phyloP scores from a whole-genome alignment of 805 yeast species.

The Wickerhamiella occidentalis region DNA sequence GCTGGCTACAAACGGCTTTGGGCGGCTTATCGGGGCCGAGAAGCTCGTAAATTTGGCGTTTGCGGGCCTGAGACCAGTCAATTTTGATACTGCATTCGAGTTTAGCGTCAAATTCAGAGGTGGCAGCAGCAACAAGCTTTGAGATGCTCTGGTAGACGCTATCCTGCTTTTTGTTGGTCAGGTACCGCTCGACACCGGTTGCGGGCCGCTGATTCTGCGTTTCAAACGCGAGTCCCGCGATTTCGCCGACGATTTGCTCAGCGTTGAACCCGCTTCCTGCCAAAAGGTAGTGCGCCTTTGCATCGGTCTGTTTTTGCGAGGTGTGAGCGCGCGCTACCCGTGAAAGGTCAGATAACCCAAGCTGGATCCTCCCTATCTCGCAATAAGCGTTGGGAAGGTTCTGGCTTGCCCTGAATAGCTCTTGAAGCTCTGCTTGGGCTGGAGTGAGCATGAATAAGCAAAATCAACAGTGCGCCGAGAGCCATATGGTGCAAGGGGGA shows the following conservation, averaged over 20 bases:
- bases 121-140: slow-evolving; percentile 57
- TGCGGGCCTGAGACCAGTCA: slow-evolving; percentile 68
- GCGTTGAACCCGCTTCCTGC: slow-evolving; percentile 84
- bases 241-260: slow-evolving; percentile 58
- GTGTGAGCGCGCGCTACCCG: slow-evolving; percentile 46
- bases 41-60: slow-evolving; percentile 58
- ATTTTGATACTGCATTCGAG: slow-evolving; percentile 59
- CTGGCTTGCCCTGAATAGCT: slow-evolving; percentile 62
- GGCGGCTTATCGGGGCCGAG: slow-evolving; percentile 41
- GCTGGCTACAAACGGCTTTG: slow-evolving; percentile 32
- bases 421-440: slow-evolving; percentile 38
- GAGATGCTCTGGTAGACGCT: slow-evolving; percentile 73
- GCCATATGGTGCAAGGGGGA: neutral
- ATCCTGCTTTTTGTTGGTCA: slow-evolving; percentile 66
- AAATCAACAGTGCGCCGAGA: neutral
- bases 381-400: slow-evolving; percentile 55
- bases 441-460: slow-evolving; percentile 1
- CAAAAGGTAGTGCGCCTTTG: slow-evolving; percentile 59
- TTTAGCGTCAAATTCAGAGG: slow-evolving; percentile 70
- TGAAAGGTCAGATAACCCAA: slow-evolving; percentile 61
- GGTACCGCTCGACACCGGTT: slow-evolving; percentile 47
- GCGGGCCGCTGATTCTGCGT: slow-evolving; percentile 25
- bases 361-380: slow-evolving; percentile 67
- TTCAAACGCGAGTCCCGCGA: slow-evolving; percentile 32
- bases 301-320: slow-evolving; percentile 43